Percentiles rank a stretch among this genome's conserved stretches.
Evolutionary conservation across 805 yeast species (phyloP).

Genomic region (Schizosaccharomyces japonicus): DNA sequence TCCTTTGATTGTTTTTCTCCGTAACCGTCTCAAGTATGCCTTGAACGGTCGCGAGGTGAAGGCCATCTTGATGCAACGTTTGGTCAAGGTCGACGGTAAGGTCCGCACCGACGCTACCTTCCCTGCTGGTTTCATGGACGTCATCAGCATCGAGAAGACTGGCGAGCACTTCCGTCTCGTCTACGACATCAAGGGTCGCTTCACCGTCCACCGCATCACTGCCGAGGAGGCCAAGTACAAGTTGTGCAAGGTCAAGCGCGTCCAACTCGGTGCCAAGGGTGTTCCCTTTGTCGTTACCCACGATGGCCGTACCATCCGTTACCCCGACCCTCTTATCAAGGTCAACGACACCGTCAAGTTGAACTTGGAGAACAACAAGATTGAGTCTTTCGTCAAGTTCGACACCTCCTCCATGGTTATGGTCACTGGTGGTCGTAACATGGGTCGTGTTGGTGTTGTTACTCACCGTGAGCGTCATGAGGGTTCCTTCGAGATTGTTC

Average conservation of each 20-base stretch:
- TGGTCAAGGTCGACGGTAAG: conserved; percentile 95
- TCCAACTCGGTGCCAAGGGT: conserved; percentile 95
- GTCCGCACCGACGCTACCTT: conserved; percentile 95
- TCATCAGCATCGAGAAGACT: conserved; percentile 88
- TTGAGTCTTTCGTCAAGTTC: conserved; percentile 67
- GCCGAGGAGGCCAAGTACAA: conserved; percentile 97
- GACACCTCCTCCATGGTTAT: conserved; percentile 80
- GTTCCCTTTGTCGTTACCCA: conserved; percentile 96
- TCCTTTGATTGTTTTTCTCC: conserved; percentile 86
- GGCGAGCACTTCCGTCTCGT: conserved; percentile 98
- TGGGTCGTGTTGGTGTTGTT: conserved; percentile 93
- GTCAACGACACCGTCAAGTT: conserved; percentile 95
- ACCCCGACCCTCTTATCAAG: conserved; percentile 94
- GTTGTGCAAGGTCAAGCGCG: conserved; percentile 94
- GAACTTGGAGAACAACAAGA: conserved; percentile 89
- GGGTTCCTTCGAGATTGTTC: conserved; percentile 94
- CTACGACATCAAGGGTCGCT: conserved; percentile 96
- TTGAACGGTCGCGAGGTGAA: conserved; percentile 97
- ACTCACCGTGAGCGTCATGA: conserved; percentile 92
- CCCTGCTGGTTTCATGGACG: conserved; percentile 99
- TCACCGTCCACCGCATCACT: conserved; percentile 97
- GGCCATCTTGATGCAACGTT: conserved; percentile 95
- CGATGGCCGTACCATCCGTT: conserved; percentile 98
- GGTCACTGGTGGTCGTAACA: conserved; percentile 95
- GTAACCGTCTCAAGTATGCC: conserved; percentile 98